Percentiles rank a stretch among this genome's conserved stretches.
These are phyloP conservation scores for Chiua sp. DNA, from an alignment of 1,284 basidiomycete species.

Conservation along the genomic window DNA sequence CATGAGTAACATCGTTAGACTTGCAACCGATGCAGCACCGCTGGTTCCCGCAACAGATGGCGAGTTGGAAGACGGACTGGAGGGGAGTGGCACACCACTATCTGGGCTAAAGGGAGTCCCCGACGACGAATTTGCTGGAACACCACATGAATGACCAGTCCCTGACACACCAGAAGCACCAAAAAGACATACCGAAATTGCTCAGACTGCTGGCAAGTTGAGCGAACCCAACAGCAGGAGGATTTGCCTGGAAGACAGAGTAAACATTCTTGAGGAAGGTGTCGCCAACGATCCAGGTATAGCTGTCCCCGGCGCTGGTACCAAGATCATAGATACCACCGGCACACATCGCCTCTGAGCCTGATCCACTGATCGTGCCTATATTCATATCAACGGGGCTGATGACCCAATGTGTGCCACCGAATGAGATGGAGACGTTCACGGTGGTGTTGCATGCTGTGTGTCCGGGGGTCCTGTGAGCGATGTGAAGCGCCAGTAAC, in stretches of 20 bases:
- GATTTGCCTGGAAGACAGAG: slow-evolving; percentile 50
- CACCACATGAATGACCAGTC: background rate
- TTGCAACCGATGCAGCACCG: background rate
- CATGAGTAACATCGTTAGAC: slow-evolving; percentile 14
- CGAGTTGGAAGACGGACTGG: background rate
- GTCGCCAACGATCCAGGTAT: slow-evolving; percentile 69
- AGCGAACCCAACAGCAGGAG: slow-evolving; percentile 59
- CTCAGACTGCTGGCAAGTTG: slow-evolving; percentile 30
- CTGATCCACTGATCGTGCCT: slow-evolving; percentile 47
- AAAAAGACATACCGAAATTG: slow-evolving; percentile 7
- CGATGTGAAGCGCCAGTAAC: background rate
- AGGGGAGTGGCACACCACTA: slow-evolving; percentile 3
- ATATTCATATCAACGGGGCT: slow-evolving; percentile 78
- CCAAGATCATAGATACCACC: slow-evolving; percentile 69
- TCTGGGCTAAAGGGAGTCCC: background rate
- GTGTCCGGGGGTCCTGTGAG: slow-evolving; percentile 30
- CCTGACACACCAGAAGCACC: background rate
- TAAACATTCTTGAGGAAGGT: slow-evolving; percentile 72
- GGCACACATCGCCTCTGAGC: slow-evolving; percentile 48
- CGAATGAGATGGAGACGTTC: slow-evolving; percentile 70
- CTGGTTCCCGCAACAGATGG: background rate
- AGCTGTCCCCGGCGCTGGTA: slow-evolving; percentile 32
- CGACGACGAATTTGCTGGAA: background rate
- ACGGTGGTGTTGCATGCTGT: slow-evolving; percentile 62
- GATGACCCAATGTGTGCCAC: slow-evolving; percentile 77